These are phyloP conservation scores for Quercus parvula DNA, from an alignment of 306 rosid species.

Conservation along the genomic window DNA sequence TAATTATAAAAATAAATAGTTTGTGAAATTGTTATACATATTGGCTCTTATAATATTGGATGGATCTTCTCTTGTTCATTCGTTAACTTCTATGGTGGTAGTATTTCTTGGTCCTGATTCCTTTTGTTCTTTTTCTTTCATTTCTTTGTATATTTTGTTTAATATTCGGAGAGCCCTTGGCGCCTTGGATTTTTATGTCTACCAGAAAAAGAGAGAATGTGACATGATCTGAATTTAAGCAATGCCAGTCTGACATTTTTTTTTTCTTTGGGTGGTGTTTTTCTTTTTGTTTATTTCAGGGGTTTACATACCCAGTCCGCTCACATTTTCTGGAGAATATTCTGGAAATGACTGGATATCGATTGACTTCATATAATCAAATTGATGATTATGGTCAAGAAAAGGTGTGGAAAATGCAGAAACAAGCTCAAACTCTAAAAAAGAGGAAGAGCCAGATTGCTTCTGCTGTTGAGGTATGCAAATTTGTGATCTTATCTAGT, in stretches of 20 bases:
- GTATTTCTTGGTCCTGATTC: background rate
- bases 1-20: no score
- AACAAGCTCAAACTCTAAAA: conserved; percentile 39
- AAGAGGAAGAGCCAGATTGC: conserved; percentile 58
- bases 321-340: conserved; percentile 50
- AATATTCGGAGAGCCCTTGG: background rate
- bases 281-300: conserved; percentile 31
- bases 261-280: background rate
- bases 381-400: conserved; percentile 68
- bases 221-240: background rate
- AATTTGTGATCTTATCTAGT: background rate
- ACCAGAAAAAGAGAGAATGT: background rate
- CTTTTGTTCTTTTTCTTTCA: background rate
- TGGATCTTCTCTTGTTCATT: background rate
- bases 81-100: background rate
- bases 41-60: background rate
- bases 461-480: conserved; percentile 49
- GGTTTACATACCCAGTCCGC: conserved; percentile 56
- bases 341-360: conserved; percentile 52
- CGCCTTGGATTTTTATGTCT: background rate
- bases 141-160: background rate
- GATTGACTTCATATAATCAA: conserved; percentile 43
- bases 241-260: conserved; percentile 5
- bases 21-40: no score
- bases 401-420: conserved; percentile 56